phyloP scores from a whole-genome alignment of 2,329 filamentous ascomycete species.

The Metarhizium brunneum region DNA sequence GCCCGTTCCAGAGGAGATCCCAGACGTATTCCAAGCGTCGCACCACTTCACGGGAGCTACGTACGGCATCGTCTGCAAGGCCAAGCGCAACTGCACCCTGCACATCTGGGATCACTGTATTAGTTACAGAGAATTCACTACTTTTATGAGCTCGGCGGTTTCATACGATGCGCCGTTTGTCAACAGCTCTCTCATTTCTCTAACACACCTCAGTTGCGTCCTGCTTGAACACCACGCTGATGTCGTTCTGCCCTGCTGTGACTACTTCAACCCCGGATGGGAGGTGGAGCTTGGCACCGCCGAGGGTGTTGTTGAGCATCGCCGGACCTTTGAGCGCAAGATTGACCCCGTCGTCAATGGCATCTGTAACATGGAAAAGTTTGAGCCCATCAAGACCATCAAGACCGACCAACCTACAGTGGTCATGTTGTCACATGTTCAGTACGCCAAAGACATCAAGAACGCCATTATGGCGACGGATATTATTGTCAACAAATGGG shows the following conservation, averaged over 20 bases:
- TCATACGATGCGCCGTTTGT: not conserved
- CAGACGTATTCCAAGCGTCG: not conserved
- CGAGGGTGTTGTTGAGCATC: not conserved
- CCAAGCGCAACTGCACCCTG: not conserved
- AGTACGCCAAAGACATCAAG: not conserved
- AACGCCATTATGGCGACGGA: not conserved
- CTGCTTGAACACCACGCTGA: not conserved
- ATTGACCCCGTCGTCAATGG: not conserved
- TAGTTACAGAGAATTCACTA: not conserved
- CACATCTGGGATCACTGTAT: not conserved
- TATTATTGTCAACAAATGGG: not conserved
- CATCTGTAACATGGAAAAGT: not conserved
- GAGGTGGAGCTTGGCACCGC: not conserved
- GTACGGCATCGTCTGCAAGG: constrained; percentile 1
- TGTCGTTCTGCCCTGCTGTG: not conserved
- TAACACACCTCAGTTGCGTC: not conserved
- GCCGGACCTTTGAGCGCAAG: not conserved
- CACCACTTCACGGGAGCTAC: not conserved
- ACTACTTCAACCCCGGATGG: not conserved
- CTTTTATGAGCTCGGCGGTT: not conserved
- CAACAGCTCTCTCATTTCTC: not conserved
- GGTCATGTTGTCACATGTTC: not conserved
- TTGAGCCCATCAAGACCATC: not conserved
- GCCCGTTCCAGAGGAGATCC: not conserved
- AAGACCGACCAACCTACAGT: not conserved